Evolutionary conservation across 2,329 filamentous ascomycete genomes (phyloP), one percentile per base, ranked within the genome.

Genomic region (Raffaelea albimanens): DNA sequence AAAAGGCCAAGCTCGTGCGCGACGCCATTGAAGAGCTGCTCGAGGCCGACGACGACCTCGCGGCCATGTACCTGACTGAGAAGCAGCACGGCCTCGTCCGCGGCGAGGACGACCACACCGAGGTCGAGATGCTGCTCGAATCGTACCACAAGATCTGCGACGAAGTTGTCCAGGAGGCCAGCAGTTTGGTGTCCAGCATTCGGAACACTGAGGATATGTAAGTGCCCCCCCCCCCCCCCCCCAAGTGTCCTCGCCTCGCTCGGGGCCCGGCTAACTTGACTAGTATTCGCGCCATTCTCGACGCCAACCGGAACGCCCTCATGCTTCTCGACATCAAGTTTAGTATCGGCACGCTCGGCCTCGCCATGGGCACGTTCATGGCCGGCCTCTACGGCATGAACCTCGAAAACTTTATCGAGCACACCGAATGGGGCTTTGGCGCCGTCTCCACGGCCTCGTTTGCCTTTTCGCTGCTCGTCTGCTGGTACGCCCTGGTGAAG

Each of bases 371-470:
- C 47, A 96, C 93, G 44, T 94, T 97, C 61, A 77, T 96, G 58
- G 94, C 93, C 9, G 90, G 90, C n/a, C 80, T 98, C n/a, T 98
- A 97, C 73, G 93, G 93, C 57, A 97, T 97, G 90, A 98, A 98
- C 69, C 72, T 98, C 54, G 94, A 96, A 63, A 97, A 97, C 67
- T 97, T 96, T 65, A 88, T 97, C 58, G 93, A 98, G 69, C 91
- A 97, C 62, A 90, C 86, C 2, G 79, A 87, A 64, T 78, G 87
- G 64, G 93, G 91, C 11, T 97, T 98, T 63, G 75, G 75, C 42
- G 78, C 78, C 46, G 82, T 98, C 51, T 87, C 84, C 2, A 72
- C 70, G 18, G 70, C 78, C 51, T 94, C 87, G 49, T 75, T 83
- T 48, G 58, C 83, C 48, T 82, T 90, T 63, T 87, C 87, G 14